These are phyloP conservation scores for Thymus quinquecostatus DNA, from an alignment of 257 asterid genomes.

Conservation along the genomic window DNA sequence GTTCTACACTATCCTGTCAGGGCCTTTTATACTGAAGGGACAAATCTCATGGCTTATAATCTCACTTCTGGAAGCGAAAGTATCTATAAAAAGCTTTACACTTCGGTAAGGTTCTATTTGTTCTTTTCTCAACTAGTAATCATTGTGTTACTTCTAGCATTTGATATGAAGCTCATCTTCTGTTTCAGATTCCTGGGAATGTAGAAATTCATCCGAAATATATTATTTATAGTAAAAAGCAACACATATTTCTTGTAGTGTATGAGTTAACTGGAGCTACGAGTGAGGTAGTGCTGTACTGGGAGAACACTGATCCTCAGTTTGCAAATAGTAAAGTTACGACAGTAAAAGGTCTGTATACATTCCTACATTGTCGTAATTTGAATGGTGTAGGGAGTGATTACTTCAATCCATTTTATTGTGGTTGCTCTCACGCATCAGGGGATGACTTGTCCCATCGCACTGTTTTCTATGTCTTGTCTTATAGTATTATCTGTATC, in stretches of 20 bases:
- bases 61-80: constrained; percentile 88
- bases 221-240: constrained; percentile 78
- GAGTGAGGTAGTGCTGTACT: constrained; percentile 84
- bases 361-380: constrained; percentile 31
- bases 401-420: constrained; percentile 31
- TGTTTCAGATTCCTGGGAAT: constrained; percentile 84
- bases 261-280: constrained; percentile 77
- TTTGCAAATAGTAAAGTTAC: constrained; percentile 79
- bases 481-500: background rate
- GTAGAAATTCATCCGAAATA: constrained; percentile 79
- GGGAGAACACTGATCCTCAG: constrained; percentile 93
- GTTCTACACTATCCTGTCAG: constrained; percentile 98
- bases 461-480: background rate
- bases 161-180: constrained; percentile 32
- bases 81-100: constrained; percentile 85
- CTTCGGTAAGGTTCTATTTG: constrained; percentile 60
- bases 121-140: constrained; percentile 22
- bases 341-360: constrained; percentile 74
- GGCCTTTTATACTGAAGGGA: constrained; percentile 89
- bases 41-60: constrained; percentile 92
- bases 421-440: background rate
- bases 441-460: background rate
- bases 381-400: constrained; percentile 9
- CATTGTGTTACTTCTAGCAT: constrained; percentile 27
- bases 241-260: constrained; percentile 84